Conservation (phyloP, 2,329 filamentous ascomycete genomes). For the Amylocarpus encephaloides region DNA sequence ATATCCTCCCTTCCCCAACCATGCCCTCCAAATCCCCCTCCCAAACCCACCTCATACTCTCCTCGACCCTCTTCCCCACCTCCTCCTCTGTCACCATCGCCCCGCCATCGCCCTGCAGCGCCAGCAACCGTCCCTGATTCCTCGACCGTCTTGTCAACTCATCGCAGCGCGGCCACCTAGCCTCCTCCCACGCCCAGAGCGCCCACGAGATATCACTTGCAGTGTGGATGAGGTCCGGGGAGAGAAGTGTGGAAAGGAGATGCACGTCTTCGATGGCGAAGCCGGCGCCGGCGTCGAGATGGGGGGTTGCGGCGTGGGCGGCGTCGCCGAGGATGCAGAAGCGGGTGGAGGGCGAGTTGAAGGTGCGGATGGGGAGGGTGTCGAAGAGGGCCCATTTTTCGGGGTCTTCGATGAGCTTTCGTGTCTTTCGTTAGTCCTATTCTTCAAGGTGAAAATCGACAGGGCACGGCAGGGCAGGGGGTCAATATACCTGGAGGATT, state of each 20-base stretch:
- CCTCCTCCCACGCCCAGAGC: conserved; percentile 35
- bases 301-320: conserved; percentile 49
- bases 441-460: background rate
- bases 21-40: conserved; percentile 14
- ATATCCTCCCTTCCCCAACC: conserved; percentile 5
- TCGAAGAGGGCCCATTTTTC: conserved; percentile 54
- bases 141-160: conserved; percentile 35
- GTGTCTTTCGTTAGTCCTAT: background rate
- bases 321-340: conserved; percentile 50
- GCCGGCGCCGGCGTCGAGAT: conserved; percentile 48
- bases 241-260: conserved; percentile 50
- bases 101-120: conserved; percentile 8
- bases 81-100: conserved; percentile 3
- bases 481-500: conserved; percentile 16
- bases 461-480: too few species aligned
- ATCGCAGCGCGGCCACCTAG: conserved; percentile 35
- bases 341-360: conserved; percentile 33
- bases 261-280: conserved; percentile 50
- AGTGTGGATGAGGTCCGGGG: conserved; percentile 21
- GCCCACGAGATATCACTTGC: conserved; percentile 27
- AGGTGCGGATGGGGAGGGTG: conserved; percentile 41
- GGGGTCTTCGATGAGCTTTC: conserved; percentile 38
- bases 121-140: conserved; percentile 29
- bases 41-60: conserved; percentile 18
- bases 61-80: conserved; percentile 3